Evolutionary conservation across 768 basidiomycete genomes (phyloP).

Genomic region (Paxillus rubicundulus): DNA sequence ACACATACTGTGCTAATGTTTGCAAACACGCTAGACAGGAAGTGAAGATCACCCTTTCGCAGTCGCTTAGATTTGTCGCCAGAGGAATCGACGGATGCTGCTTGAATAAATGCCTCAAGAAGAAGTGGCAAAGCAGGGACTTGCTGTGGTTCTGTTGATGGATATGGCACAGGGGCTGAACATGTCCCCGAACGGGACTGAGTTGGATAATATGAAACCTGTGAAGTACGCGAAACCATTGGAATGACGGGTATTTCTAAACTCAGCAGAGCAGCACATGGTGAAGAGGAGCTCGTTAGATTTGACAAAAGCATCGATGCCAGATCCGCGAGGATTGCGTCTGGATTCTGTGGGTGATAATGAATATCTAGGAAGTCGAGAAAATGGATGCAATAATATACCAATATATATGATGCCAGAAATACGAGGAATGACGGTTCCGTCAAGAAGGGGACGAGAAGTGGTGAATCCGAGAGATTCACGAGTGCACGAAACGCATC

Average conservation of each 20-base stretch:
- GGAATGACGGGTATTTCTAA: slow-evolving; percentile 65
- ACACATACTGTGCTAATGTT: slow-evolving; percentile 76
- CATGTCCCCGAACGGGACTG: slow-evolving; percentile 82
- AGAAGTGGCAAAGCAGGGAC: slow-evolving; percentile 74
- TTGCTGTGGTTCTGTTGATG: slow-evolving; percentile 49
- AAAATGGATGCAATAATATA: slow-evolving; percentile 39
- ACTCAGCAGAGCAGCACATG: slow-evolving; percentile 61
- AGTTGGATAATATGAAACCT: slow-evolving; percentile 63
- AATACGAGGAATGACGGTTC: slow-evolving; percentile 76
- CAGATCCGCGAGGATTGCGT: slow-evolving; percentile 87
- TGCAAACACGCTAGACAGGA: slow-evolving; percentile 91
- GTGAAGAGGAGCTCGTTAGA: slow-evolving; percentile 69
- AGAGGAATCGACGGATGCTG: slow-evolving; percentile 53
- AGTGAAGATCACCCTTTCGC: slow-evolving; percentile 82
- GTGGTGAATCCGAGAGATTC: slow-evolving; percentile 85
- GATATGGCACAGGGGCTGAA: slow-evolving; percentile 69
- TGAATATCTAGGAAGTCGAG: slow-evolving; percentile 5
- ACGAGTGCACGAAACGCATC: slow-evolving; percentile 93
- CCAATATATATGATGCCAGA: slow-evolving; percentile 86
- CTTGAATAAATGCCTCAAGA: slow-evolving; percentile 86
- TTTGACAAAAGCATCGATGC: slow-evolving; percentile 99
- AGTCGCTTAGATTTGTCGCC: slow-evolving; percentile 46
- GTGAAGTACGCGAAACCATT: slow-evolving; percentile 38
- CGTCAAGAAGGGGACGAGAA: slow-evolving; percentile 62
- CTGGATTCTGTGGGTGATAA: slow-evolving; percentile 63